Evolutionary conservation across 1,284 basidiomycete genomes (phyloP).

Genomic region (Stygiomarasmius scandens): DNA sequence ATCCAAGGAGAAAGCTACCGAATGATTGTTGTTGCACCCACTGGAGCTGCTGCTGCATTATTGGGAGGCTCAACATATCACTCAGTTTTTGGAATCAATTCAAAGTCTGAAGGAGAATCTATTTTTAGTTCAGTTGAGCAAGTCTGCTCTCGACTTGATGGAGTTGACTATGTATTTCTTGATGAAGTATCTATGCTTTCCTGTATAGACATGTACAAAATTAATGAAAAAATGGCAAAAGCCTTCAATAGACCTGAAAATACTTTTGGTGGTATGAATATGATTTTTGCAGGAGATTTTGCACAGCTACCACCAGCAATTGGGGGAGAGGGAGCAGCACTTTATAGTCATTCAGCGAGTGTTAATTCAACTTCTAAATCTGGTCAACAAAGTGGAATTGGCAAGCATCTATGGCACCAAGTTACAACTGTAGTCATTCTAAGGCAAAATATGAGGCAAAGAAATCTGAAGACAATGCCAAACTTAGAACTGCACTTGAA

Average conservation of each 20-base stretch:
- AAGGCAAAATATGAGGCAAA: slow-evolving; percentile 40
- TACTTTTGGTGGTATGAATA: slow-evolving; percentile 25
- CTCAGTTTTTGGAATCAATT: slow-evolving; percentile 25
- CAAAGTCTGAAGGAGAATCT: background rate
- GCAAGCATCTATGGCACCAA: slow-evolving; percentile 37
- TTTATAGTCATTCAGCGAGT: slow-evolving; percentile 10
- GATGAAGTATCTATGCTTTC: slow-evolving; percentile 24
- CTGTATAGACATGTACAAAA: slow-evolving; percentile 19
- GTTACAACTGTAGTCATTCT: slow-evolving; percentile 38
- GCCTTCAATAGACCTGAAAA: slow-evolving; percentile 2
- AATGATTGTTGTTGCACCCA: slow-evolving; percentile 36
- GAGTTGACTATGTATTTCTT: slow-evolving; percentile 23
- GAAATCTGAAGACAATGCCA: slow-evolving; percentile 24
- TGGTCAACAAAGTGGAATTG: slow-evolving; percentile 25
- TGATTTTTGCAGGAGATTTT: slow-evolving; percentile 30
- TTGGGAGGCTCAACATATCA: slow-evolving; percentile 33
- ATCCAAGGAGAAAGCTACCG: background rate
- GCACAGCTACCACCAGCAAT: slow-evolving; percentile 28
- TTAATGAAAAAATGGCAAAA: slow-evolving; percentile 16
- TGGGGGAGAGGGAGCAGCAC: slow-evolving; percentile 4
- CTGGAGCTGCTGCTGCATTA: slow-evolving; percentile 30
- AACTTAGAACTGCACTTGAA: slow-evolving; percentile 29
- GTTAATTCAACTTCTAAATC: slow-evolving; percentile 3
- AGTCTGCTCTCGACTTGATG: slow-evolving; percentile 5
- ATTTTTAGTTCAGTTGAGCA: background rate